Base-by-base conservation (phyloP, 208 protist species). In the Lotmaria passim region DNA sequence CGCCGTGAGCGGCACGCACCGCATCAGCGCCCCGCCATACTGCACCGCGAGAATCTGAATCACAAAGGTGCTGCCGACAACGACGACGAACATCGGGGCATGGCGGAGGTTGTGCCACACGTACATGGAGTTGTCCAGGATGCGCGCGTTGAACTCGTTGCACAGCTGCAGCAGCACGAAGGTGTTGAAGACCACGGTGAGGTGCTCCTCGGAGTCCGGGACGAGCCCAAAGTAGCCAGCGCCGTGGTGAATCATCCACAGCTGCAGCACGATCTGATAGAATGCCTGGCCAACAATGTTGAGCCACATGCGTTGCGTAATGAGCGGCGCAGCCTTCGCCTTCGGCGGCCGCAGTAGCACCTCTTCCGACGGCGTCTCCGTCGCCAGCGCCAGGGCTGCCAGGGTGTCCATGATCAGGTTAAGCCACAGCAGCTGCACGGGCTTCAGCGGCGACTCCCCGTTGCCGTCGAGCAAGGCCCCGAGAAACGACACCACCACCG, bases 341-440 rank as follows among this genome's bases (percentile, higher is more conserved):
- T 98, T 81, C n/a, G 93, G 95, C 5, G 80, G 72, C 17, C 91
- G 81, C 12, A 97, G 79, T 34, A 97, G 73, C 53, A 85, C 66
- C 34, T 85, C 63, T 36, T 83, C 73, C 38, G 57, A 82, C 61
- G 96, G 96, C 55, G 83, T 74, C 86, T 98, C 93, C 36, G 95
- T 98, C 26, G 93, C 93, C 19, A 98, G 81, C 1, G 91, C 93
- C 30, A 98, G 69, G 34, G 95, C 93, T n/a, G 93, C 95, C 48
- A 98, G 80, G 19, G 90, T 96, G 66, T 98, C 93, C 95, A 98
- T 98, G 66, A 98, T 97, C 7, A 98, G 80, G 62, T 98, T 98
- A 23, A 98, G 69, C 94, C 94, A 98, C 71, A 98, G 83, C 55
- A 98, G 73, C 82, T 98, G 94, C 51, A 97, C 92, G 47, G 93